phyloP scores from a whole-genome alignment of 257 asterid species.

The Plantago elongata region DNA sequence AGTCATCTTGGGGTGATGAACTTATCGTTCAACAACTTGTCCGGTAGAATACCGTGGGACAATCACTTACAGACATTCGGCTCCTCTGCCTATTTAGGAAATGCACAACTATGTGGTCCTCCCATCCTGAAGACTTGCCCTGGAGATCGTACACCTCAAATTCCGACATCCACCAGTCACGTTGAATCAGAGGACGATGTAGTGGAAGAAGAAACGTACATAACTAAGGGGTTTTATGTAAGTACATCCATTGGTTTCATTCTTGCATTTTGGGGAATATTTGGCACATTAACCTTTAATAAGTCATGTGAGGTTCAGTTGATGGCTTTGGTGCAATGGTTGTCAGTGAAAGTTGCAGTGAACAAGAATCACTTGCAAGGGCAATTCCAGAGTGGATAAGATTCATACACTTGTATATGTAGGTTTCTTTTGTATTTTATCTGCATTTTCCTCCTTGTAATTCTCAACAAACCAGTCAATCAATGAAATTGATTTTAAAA shows the following conservation, averaged over 20 bases:
- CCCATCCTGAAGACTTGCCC: conserved; percentile 19
- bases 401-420: too few relatives aligned
- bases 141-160: neutral
- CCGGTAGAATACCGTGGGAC: conserved; percentile 20
- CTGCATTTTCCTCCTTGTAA: too few relatives aligned
- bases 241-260: conserved; percentile 24
- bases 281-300: conserved; percentile 14
- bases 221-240: conserved; percentile 14
- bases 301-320: conserved; percentile 10
- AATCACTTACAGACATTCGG: conserved; percentile 23
- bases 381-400: neutral
- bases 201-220: conserved; percentile 4
- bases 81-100: conserved; percentile 15
- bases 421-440: too few relatives aligned
- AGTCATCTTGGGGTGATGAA: conserved; percentile 10
- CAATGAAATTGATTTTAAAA: too few relatives aligned
- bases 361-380: neutral
- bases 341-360: conserved; percentile 1
- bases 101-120: conserved; percentile 22
- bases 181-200: neutral
- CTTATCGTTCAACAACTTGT: conserved; percentile 22
- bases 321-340: neutral
- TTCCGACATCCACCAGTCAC: neutral
- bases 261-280: conserved; percentile 19
- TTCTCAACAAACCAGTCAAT: too few relatives aligned